Evolutionary conservation across 768 basidiomycete genomes (phyloP).

Genomic region (Cyclocybe cylindracea): DNA sequence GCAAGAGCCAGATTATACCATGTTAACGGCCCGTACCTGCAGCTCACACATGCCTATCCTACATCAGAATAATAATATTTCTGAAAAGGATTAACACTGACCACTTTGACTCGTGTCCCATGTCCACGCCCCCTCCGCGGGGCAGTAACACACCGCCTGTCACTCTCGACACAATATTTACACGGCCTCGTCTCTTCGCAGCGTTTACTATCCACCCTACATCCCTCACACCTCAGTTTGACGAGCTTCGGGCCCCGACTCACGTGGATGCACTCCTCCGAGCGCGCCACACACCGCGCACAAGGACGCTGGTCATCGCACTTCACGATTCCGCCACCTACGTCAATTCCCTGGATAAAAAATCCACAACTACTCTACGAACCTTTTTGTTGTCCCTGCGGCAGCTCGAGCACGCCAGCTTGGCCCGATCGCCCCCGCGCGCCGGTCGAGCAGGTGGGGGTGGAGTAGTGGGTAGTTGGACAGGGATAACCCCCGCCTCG

Average conservation of each 20-base stretch:
- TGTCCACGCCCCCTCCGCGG: conserved; percentile 58
- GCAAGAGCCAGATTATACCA: not conserved
- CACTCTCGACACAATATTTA: conserved; percentile 46
- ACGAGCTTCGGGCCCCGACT: conserved; percentile 57
- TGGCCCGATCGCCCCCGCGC: conserved; percentile 48
- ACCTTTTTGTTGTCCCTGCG: conserved; percentile 71
- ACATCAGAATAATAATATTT: conserved; percentile 7
- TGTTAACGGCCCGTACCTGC: conserved; percentile 43
- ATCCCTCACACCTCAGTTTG: conserved; percentile 60
- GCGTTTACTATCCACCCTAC: conserved; percentile 54
- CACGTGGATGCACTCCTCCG: conserved; percentile 58
- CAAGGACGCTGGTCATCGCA: conserved; percentile 68
- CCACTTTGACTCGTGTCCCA: conserved; percentile 62
- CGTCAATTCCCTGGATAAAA: not conserved
- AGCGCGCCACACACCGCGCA: conserved; percentile 54
- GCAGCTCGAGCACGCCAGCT: conserved; percentile 60
- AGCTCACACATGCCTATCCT: conserved; percentile 57
- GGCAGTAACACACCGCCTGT: conserved; percentile 47
- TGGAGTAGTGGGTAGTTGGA: conserved; percentile 12
- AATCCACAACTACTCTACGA: conserved; percentile 1
- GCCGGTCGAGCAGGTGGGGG: conserved; percentile 15
- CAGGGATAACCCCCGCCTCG: conserved; percentile 37
- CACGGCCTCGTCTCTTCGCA: conserved; percentile 65
- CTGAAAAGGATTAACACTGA: conserved; percentile 29
- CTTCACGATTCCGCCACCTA: conserved; percentile 26